A percentile compares a stretch with the other conserved stretches of the same genome.
These are phyloP conservation scores for Catharanthus roseus DNA, from an alignment of 257 asterid species.

Conservation along the genomic window DNA sequence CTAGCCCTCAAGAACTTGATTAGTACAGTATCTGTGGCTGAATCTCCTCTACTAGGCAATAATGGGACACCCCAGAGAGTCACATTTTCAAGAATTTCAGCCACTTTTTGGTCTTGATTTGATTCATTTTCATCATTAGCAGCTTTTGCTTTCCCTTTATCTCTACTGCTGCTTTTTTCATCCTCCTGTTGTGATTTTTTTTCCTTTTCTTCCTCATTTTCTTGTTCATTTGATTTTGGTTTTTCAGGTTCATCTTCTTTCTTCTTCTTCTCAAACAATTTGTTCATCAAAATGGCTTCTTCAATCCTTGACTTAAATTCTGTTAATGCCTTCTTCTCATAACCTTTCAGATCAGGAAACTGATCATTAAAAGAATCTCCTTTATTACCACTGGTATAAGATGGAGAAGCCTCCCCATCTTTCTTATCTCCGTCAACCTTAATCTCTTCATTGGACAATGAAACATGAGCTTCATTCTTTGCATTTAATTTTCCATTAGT, in stretches of 20 bases:
- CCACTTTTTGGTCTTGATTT: neutral
- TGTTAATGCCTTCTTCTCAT: slow-evolving; percentile 36
- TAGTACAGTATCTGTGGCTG: slow-evolving; percentile 35
- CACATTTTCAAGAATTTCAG: slow-evolving; percentile 11
- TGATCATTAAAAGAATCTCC: slow-evolving; percentile 3
- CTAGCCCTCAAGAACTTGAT: slow-evolving; percentile 48
- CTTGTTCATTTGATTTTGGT: slow-evolving; percentile 1
- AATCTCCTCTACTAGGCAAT: slow-evolving; percentile 50
- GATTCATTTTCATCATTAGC: slow-evolving; percentile 15
- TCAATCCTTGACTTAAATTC: slow-evolving; percentile 48
- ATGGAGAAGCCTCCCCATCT: slow-evolving; percentile 14
- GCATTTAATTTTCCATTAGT: neutral
- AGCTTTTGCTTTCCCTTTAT: slow-evolving; percentile 27
- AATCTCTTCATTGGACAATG: neutral
- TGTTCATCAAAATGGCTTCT: slow-evolving; percentile 28
- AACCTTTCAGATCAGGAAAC: slow-evolving; percentile 27
- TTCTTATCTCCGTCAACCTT: neutral
- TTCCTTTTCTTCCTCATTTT: neutral
- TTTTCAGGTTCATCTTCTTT: neutral
- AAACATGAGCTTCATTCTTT: neutral
- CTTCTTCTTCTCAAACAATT: slow-evolving; percentile 10
- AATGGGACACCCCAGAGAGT: slow-evolving; percentile 57
- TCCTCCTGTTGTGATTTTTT: neutral
- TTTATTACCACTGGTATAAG: neutral
- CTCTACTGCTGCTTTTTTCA: neutral